A percentile compares a stretch with the other conserved stretches of the same genome.
Conservation (phyloP, 1,139 yeast genomes). For the Debaryomycetaceae sp. region DNA sequence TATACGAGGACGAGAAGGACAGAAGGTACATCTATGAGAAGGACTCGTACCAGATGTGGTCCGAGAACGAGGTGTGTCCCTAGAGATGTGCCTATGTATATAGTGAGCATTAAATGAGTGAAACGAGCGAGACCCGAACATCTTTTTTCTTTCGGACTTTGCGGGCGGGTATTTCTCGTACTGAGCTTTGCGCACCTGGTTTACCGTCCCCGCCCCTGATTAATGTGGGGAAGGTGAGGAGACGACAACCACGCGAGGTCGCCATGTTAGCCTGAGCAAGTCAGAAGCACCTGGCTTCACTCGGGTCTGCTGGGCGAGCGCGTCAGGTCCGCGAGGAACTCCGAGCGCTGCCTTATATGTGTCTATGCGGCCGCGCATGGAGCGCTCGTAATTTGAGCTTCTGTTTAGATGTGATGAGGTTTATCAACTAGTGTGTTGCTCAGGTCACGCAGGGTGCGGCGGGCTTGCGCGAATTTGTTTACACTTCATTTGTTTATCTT, state of each 20-base stretch:
- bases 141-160: background rate
- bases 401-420: conserved; percentile 3
- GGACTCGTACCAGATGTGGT: conserved; percentile 62
- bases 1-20: conserved; percentile 55
- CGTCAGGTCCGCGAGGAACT: too few species aligned
- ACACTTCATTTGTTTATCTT: conserved; percentile 6
- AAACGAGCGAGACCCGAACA: background rate
- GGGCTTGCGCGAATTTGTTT: conserved; percentile 7
- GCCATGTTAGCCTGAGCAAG: too few species aligned
- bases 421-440: conserved; percentile 3
- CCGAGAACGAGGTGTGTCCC: conserved; percentile 76
- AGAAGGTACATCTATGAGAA: conserved; percentile 53
- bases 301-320: too few species aligned
- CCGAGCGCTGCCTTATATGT: too few species aligned
- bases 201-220: background rate
- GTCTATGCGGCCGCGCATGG: too few species aligned
- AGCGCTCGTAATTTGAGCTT: conserved; percentile 1
- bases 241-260: too few species aligned
- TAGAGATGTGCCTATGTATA: too few species aligned
- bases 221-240: too few species aligned
- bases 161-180: background rate
- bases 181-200: background rate
- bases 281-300: too few species aligned
- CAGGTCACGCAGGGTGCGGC: conserved; percentile 8
- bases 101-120: background rate